Conservation (phyloP, 2,329 filamentous ascomycete genomes). For the Pestalotiopsis sp. region DNA sequence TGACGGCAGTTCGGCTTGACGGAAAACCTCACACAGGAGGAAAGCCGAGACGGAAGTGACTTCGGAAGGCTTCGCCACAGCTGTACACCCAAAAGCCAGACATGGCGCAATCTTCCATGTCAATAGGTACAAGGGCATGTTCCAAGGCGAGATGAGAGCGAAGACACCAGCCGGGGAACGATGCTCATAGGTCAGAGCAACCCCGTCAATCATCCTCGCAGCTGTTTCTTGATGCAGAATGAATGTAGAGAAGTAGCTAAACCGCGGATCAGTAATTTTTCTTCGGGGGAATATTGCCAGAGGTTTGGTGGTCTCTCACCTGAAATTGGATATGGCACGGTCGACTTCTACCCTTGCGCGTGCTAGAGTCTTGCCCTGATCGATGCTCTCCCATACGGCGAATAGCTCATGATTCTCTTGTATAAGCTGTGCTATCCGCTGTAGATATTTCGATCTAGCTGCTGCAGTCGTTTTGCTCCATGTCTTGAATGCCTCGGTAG, state of each 20-base stretch:
- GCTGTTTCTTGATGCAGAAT: constrained; percentile 36
- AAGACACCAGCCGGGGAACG: constrained; percentile 37
- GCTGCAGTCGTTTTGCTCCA: constrained; percentile 32
- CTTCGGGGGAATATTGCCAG: background rate
- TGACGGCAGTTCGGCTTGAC: constrained; percentile 27
- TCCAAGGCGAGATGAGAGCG: constrained; percentile 38
- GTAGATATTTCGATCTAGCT: constrained; percentile 28
- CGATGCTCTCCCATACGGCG: constrained; percentile 38
- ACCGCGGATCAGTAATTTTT: background rate
- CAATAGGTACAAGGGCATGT: constrained; percentile 38
- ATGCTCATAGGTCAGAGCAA: constrained; percentile 36
- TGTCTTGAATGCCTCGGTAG: constrained; percentile 28
- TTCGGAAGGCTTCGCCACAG: constrained; percentile 38
- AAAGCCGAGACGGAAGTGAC: constrained; percentile 36
- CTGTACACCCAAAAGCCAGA: constrained; percentile 38
- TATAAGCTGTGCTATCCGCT: constrained; percentile 28
- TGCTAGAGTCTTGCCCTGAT: constrained; percentile 37
- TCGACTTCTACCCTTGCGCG: constrained; percentile 36
- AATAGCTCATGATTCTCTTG: constrained; percentile 33
- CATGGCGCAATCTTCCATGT: constrained; percentile 40
- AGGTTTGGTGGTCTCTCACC: constrained; percentile 21
- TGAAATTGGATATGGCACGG: constrained; percentile 36
- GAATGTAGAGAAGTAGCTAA: constrained; percentile 37
- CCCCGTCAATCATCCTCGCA: constrained; percentile 34
- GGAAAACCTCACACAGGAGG: constrained; percentile 28